Evolutionary conservation across 768 basidiomycete species (phyloP), one percentile per base, ranked within the genome.

Genomic region (Wakefieldia striispora): DNA sequence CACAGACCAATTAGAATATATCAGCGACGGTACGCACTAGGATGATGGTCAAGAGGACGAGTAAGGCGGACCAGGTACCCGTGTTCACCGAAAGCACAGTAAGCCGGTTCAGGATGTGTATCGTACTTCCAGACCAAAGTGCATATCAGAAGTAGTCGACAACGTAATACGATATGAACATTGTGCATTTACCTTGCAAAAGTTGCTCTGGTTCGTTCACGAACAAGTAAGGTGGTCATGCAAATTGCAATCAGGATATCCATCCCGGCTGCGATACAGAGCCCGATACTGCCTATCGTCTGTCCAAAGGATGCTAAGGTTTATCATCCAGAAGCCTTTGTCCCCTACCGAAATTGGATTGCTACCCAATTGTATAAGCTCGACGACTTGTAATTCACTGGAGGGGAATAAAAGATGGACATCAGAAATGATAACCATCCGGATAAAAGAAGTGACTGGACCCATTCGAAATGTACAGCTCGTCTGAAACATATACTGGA

Each of bases 51-150:
- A 75, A 73, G 64, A 81, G 81, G n/a, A 72, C 66, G 11, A 57
- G 62, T 0, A 80, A 78, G 55, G 82, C 81, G n/a, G 78, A 71
- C 5, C 75, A 75, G 16, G 82, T 72, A 1, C 77, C 70, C 9
- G 37, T 39, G 17, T 39, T 39, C 29, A 50, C 29, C 48, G n/a
- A n/a, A n/a, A n/a, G n/a, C n/a, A n/a, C n/a, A n/a, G n/a, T n/a
- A n/a, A n/a, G n/a, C n/a, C n/a, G 41, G 37, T 38, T 34, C 21
- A 49, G 29, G 23, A 43, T 31, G 16, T 36, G 40, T 7, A 19
- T 16, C 9, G 41, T 49, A n/a, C 48, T 49, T 24, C 2, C n/a
- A 9, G 27, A 29, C 10, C 2, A 21, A 2, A 19, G 14, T 24
- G 13, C 5, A 26, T 29, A 29, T 29, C 27, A 29, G 27, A 29